A percentile compares a stretch with the other conserved stretches of the same genome.
These are phyloP conservation scores for Linaria vulgaris DNA, from an alignment of 257 asterid species.

Conservation along the genomic window DNA sequence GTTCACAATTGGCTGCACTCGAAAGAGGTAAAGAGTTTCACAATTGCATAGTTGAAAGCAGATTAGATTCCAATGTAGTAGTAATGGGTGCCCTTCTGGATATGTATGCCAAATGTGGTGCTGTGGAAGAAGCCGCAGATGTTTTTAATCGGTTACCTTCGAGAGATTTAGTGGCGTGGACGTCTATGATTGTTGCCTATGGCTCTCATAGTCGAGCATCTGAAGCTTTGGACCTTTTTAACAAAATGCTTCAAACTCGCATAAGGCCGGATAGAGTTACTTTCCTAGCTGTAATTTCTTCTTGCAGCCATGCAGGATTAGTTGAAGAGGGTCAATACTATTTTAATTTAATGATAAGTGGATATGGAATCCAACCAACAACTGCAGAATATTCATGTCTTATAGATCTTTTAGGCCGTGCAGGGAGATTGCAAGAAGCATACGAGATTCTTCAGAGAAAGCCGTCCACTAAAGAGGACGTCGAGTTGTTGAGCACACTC, in stretches of 20 bases:
- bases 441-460: constrained; percentile 50
- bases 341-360: constrained; percentile 49
- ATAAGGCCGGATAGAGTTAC: constrained; percentile 67
- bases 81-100: constrained; percentile 79
- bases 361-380: constrained; percentile 49
- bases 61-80: constrained; percentile 50
- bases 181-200: constrained; percentile 76
- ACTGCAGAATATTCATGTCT: constrained; percentile 71
- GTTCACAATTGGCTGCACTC: constrained; percentile 67
- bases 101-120: constrained; percentile 89
- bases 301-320: constrained; percentile 80
- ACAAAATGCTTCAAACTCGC: constrained; percentile 49
- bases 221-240: constrained; percentile 57
- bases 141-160: constrained; percentile 49
- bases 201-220: constrained; percentile 73
- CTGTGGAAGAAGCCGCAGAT: constrained; percentile 53
- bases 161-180: constrained; percentile 75
- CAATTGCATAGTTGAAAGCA: constrained; percentile 31
- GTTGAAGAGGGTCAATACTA: constrained; percentile 57
- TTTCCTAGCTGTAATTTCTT: constrained; percentile 75
- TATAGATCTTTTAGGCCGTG: constrained; percentile 72
- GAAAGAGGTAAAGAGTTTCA: constrained; percentile 72
- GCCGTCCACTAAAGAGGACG: constrained; percentile 37
- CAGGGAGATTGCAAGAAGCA: constrained; percentile 66
- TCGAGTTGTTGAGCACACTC: constrained; percentile 60